Percentiles rank a stretch among this genome's conserved stretches.
Evolutionary conservation across 805 yeast genomes (phyloP).

Genomic region (Cyberlindnera amylophila): DNA sequence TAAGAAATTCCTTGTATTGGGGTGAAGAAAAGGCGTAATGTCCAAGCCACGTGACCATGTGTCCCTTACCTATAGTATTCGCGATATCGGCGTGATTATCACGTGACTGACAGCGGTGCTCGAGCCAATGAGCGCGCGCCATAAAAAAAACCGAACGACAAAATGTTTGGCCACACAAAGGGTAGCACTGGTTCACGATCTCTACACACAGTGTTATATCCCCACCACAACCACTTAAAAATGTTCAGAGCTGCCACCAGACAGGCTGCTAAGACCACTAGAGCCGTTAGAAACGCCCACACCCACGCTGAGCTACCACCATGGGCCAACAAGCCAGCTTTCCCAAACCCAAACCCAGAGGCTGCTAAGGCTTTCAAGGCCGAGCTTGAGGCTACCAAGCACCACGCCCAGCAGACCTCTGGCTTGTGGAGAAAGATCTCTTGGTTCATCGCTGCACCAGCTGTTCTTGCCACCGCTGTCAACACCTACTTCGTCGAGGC

Average conservation of each 20-base stretch:
- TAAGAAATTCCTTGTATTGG: too few relatives aligned
- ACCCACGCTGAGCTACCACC: slow-evolving; percentile 33
- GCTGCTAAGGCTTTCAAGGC: slow-evolving; percentile 63
- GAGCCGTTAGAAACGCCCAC: slow-evolving; percentile 21
- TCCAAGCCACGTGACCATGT: too few relatives aligned
- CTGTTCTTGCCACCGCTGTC: slow-evolving; percentile 67
- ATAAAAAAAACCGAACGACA: slow-evolving; percentile 16
- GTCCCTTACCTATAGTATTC: too few relatives aligned
- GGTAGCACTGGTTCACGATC: neutral
- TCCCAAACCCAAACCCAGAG: slow-evolving; percentile 39
- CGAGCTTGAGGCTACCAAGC: slow-evolving; percentile 57
- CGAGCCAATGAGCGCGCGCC: slow-evolving; percentile 16
- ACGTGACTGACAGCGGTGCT: neutral
- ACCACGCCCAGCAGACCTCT: slow-evolving; percentile 78
- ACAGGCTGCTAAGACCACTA: slow-evolving; percentile 11
- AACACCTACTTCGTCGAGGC: slow-evolving; percentile 80
- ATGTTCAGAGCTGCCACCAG: slow-evolving; percentile 42
- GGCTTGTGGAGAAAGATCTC: slow-evolving; percentile 84
- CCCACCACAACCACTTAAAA: slow-evolving; percentile 8
- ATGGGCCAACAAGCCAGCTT: slow-evolving; percentile 45
- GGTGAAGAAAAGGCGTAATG: too few relatives aligned
- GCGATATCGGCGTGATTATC: neutral
- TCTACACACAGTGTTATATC: too few relatives aligned
- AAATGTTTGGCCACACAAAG: neutral
- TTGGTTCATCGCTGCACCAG: slow-evolving; percentile 76